Conservation (phyloP, 1,284 basidiomycete genomes). For the Ustilago sp. region DNA sequence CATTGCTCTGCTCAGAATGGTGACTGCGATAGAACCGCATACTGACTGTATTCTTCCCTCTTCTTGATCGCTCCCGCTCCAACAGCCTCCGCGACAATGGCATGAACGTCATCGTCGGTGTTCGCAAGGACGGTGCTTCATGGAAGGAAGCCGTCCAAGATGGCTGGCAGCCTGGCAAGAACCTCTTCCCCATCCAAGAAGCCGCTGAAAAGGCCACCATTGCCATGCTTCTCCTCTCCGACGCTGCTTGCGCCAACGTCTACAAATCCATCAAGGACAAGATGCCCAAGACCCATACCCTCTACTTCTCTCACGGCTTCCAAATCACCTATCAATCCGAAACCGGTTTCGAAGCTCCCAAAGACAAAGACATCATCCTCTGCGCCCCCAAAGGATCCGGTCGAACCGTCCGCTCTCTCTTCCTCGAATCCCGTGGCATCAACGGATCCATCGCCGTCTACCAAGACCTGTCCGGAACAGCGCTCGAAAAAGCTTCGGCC, state of each 20-base stretch:
- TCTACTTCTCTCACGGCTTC: slow-evolving; percentile 99
- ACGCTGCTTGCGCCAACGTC: slow-evolving; percentile 95
- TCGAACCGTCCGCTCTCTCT: slow-evolving; percentile 97
- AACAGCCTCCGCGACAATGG: slow-evolving; percentile 91
- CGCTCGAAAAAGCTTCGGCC: slow-evolving; percentile 95
- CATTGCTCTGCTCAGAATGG: background rate
- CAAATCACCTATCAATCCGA: slow-evolving; percentile 98
- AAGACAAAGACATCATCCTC: slow-evolving; percentile 97
- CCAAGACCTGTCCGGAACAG: slow-evolving; percentile 94
- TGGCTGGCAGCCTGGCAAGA: slow-evolving; percentile 98
- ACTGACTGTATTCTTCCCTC: slow-evolving; percentile 9
- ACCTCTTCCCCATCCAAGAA: slow-evolving; percentile 97
- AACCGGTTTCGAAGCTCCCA: slow-evolving; percentile 90
- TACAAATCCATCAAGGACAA: slow-evolving; percentile 86
- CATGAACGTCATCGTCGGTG: slow-evolving; percentile 97
- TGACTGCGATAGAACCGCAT: background rate
- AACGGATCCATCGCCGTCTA: slow-evolving; percentile 88
- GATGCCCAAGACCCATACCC: slow-evolving; percentile 98
- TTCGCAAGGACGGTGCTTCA: slow-evolving; percentile 93
- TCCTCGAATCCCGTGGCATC: slow-evolving; percentile 99
- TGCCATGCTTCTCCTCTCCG: slow-evolving; percentile 99
- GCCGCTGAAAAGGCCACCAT: slow-evolving; percentile 95
- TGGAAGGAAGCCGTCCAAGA: slow-evolving; percentile 97
- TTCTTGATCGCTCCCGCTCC: background rate
- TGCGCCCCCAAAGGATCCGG: slow-evolving; percentile 99